Conservation (phyloP, 129 eudicot species). For the Artemisia tridentata region DNA sequence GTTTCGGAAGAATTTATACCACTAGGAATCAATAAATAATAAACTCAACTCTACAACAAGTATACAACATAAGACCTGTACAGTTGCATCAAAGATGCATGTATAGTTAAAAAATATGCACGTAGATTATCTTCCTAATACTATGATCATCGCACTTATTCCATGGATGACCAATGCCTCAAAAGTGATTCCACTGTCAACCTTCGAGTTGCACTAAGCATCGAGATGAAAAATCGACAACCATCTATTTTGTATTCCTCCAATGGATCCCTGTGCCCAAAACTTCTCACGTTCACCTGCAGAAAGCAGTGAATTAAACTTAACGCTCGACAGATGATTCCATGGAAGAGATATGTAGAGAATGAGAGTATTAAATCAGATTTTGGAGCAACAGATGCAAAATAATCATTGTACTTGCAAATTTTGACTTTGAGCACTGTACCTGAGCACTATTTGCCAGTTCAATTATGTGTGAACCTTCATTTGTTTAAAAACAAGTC, state of each 20-base stretch:
- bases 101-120: constrained; percentile 6
- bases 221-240: constrained; percentile 88
- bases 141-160: constrained; percentile 32
- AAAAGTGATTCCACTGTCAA: constrained; percentile 78
- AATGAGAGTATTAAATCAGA: neutral
- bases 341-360: neutral
- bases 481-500: too few relatives aligned
- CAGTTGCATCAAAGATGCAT: constrained; percentile 18
- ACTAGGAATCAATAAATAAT: neutral
- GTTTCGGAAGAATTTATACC: constrained; percentile 1
- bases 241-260: constrained; percentile 99
- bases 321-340: neutral
- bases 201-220: constrained; percentile 87
- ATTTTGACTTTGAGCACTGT: too few relatives aligned
- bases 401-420: neutral
- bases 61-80: constrained; percentile 21
- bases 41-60: constrained; percentile 2
- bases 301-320: constrained; percentile 1
- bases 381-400: neutral
- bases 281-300: constrained; percentile 94
- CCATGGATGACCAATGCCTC: constrained; percentile 85
- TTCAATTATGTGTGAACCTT: too few relatives aligned
- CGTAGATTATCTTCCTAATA: neutral
- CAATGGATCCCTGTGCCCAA: constrained; percentile 93
- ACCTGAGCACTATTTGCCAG: too few relatives aligned